Evolutionary conservation across 352 stramenopile species (phyloP).

Genomic region (Elongisporangium prolatum): DNA sequence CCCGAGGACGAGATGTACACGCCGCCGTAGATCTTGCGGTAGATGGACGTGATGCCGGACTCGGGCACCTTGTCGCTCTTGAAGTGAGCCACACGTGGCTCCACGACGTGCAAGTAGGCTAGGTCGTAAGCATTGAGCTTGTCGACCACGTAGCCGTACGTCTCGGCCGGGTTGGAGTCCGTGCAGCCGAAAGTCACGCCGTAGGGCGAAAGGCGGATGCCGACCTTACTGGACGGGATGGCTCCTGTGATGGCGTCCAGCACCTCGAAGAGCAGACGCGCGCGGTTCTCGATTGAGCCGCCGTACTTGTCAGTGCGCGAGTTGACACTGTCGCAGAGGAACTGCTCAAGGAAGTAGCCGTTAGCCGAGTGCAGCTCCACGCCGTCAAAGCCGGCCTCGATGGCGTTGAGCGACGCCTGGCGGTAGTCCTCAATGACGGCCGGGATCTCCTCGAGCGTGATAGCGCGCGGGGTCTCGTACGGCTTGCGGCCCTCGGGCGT

Average conservation of each 20-base stretch:
- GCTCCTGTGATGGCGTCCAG: conserved; percentile 25
- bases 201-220: conserved; percentile 9
- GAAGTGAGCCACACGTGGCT: conserved; percentile 18
- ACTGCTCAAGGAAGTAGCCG: conserved; percentile 88
- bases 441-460: conserved; percentile 72
- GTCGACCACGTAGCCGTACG: conserved; percentile 21
- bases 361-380: conserved; percentile 88
- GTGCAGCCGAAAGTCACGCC: conserved; percentile 22
- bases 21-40: conserved; percentile 43
- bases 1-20: conserved; percentile 43
- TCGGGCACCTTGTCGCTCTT: conserved; percentile 22
- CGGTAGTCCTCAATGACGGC: conserved; percentile 11
- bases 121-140: conserved; percentile 29
- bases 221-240: conserved; percentile 11
- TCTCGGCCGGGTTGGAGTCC: conserved; percentile 18
- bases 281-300: conserved; percentile 17
- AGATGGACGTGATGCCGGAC: conserved; percentile 36
- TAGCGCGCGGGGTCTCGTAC: conserved; percentile 49
- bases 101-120: conserved; percentile 34
- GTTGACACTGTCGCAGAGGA: conserved; percentile 43
- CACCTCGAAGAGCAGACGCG: conserved; percentile 51
- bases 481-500: conserved; percentile 26
- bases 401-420: conserved; percentile 7
- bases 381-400: conserved; percentile 78
- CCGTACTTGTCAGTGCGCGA: conserved; percentile 13